These are phyloP conservation scores for Rhodosporidiobolus odoratus DNA, from an alignment of 768 basidiomycete species.

Conservation along the genomic window DNA sequence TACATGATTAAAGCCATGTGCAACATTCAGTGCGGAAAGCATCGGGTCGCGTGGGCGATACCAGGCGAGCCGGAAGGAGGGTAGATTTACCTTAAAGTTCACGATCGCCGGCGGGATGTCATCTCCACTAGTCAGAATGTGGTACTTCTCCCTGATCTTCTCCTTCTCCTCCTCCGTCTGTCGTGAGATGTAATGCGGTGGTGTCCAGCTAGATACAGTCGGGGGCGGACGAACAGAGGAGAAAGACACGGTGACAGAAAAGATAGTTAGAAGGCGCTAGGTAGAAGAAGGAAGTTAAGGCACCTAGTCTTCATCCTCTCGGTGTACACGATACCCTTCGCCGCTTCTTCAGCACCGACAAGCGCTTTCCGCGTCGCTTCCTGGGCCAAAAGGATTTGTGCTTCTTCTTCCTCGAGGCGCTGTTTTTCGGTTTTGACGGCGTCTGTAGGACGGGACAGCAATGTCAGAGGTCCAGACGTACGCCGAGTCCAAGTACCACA, in stretches of 20 bases:
- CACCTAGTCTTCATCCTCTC: slow-evolving; percentile 78
- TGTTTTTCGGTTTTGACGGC: slow-evolving; percentile 81
- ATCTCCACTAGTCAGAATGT: slow-evolving; percentile 75
- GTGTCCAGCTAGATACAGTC: slow-evolving; percentile 62
- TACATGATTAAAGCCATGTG: too few relatives aligned
- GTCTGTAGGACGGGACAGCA: too few relatives aligned
- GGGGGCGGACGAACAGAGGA: neutral
- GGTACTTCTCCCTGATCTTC: slow-evolving; percentile 76
- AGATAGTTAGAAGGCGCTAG: too few relatives aligned
- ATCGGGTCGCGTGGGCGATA: neutral
- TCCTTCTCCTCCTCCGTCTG: slow-evolving; percentile 64
- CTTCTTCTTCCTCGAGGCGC: slow-evolving; percentile 80
- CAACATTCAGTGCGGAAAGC: too few relatives aligned
- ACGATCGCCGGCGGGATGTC: slow-evolving; percentile 89
- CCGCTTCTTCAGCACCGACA: slow-evolving; percentile 85
- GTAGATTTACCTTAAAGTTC: slow-evolving; percentile 62
- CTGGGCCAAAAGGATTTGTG: slow-evolving; percentile 84
- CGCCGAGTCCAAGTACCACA: too few relatives aligned
- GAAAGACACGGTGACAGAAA: slow-evolving; percentile 1
- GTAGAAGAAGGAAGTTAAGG: too few relatives aligned
- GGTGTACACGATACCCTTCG: slow-evolving; percentile 84
- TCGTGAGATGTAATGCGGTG: slow-evolving; percentile 75
- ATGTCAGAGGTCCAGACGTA: too few relatives aligned
- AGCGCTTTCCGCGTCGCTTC: slow-evolving; percentile 77
- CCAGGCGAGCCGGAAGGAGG: neutral